Percentiles rank a stretch among this genome's conserved stretches.
Evolutionary conservation across 2,329 filamentous ascomycete species (phyloP).

Genomic region (Pyrenophora tritici-repentis): DNA sequence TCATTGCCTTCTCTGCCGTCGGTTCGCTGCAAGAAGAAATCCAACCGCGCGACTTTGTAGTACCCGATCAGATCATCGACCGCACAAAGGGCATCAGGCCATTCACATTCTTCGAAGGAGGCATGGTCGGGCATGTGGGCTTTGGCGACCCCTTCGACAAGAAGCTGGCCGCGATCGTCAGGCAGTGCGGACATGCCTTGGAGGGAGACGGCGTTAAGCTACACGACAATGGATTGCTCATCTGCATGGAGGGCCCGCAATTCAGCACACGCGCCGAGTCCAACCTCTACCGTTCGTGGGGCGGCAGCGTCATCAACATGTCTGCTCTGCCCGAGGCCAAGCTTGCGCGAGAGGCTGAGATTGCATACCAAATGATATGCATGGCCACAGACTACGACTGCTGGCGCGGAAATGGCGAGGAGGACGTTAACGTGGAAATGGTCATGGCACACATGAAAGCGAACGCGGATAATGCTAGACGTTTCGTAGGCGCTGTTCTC

Average conservation of each 20-base stretch:
- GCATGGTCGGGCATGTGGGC: slow-evolving; percentile 89
- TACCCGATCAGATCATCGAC: slow-evolving; percentile 96
- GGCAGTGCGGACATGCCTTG: slow-evolving; percentile 74
- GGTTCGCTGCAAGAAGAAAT: slow-evolving; percentile 91
- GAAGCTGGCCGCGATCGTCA: slow-evolving; percentile 74
- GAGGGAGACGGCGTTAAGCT: slow-evolving; percentile 83
- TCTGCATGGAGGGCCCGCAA: slow-evolving; percentile 99
- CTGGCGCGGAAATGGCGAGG: slow-evolving; percentile 80
- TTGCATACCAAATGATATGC: slow-evolving; percentile 97
- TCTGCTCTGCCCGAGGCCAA: slow-evolving; percentile 93
- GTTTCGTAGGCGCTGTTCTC: slow-evolving; percentile 83
- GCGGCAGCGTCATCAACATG: slow-evolving; percentile 98
- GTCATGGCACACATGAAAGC: slow-evolving; percentile 96
- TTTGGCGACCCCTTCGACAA: slow-evolving; percentile 96
- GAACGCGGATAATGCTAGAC: slow-evolving; percentile 84
- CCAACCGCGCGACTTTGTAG: slow-evolving; percentile 92
- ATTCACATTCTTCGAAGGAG: slow-evolving; percentile 93
- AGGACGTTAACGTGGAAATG: slow-evolving; percentile 90
- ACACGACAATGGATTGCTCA: slow-evolving; percentile 80
- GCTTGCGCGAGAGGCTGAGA: slow-evolving; percentile 92
- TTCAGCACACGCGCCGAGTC: slow-evolving; percentile 97
- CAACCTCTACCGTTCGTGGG: slow-evolving; percentile 92
- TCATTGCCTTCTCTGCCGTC: slow-evolving; percentile 95
- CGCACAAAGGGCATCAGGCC: slow-evolving; percentile 93
- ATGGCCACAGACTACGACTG: slow-evolving; percentile 99